phyloP scores from a whole-genome alignment of 2,329 filamentous ascomycete species.

The Westerdykella ornata region DNA sequence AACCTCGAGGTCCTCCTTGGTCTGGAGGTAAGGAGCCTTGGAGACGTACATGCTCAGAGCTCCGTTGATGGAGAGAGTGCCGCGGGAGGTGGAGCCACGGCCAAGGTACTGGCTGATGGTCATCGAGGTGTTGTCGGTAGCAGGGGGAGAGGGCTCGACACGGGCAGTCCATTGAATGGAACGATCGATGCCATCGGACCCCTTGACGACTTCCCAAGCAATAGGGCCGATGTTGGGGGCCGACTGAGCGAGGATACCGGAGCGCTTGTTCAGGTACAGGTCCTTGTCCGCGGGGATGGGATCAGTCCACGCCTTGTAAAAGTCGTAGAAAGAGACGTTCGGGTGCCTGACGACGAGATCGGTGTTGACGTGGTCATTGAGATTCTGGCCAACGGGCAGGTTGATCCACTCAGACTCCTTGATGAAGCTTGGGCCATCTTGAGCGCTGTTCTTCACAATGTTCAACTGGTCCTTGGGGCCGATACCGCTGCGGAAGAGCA shows the following conservation, averaged over 20 bases:
- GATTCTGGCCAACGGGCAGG: conserved; percentile 47
- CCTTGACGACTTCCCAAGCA: conserved; percentile 54
- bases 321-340: conserved; percentile 56
- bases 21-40: conserved; percentile 52
- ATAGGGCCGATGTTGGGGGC: conserved; percentile 60
- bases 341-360: conserved; percentile 48
- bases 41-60: conserved; percentile 54
- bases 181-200: conserved; percentile 53
- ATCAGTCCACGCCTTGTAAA: conserved; percentile 53
- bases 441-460: conserved; percentile 40
- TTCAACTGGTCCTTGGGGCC: conserved; percentile 50
- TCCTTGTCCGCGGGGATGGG: conserved; percentile 38
- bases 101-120: conserved; percentile 54
- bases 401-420: conserved; percentile 45
- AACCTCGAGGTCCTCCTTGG: conserved; percentile 54
- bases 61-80: conserved; percentile 54
- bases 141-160: conserved; percentile 51
- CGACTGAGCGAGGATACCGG: conserved; percentile 57
- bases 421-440: conserved; percentile 41
- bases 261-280: conserved; percentile 42
- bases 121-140: conserved; percentile 36
- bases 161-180: conserved; percentile 62
- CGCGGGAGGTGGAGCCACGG: conserved; percentile 56
- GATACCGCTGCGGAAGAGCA: conserved; percentile 64
- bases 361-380: conserved; percentile 53